Percentiles rank a stretch among this genome's conserved stretches.
Conservation (phyloP, 176 grass and related monocot species). For the Triticum urartu region DNA sequence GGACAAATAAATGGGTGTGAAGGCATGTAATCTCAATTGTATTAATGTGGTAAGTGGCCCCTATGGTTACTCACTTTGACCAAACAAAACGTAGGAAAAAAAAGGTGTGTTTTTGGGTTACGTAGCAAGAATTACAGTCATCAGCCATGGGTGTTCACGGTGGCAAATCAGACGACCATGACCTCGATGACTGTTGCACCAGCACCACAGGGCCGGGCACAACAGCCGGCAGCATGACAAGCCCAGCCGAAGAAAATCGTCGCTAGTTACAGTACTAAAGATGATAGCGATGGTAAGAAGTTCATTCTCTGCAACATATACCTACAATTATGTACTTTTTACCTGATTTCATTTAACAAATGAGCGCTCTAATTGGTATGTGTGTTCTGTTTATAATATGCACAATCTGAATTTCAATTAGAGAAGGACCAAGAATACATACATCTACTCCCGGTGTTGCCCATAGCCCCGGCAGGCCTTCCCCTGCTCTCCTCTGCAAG, state of each 20-base stretch:
- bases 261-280: neutral
- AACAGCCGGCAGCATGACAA: neutral
- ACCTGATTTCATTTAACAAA: neutral
- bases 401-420: neutral
- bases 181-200: neutral
- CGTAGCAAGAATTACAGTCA: too few relatives aligned
- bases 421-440: neutral
- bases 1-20: too few relatives aligned
- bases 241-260: neutral
- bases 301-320: neutral
- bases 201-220: neutral
- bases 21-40: neutral
- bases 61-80: neutral
- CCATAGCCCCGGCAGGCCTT: neutral
- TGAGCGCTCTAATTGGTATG: neutral
- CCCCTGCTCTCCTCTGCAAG: slow-evolving; percentile 1
- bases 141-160: too few relatives aligned
- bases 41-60: neutral
- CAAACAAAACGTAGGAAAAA: neutral
- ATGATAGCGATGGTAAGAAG: neutral
- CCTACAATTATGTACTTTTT: neutral
- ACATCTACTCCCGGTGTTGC: neutral
- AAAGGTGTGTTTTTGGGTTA: too few relatives aligned
- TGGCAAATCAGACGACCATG: neutral
- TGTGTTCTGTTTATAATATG: neutral